A percentile compares a stretch with the other conserved stretches of the same genome.
These are phyloP conservation scores for Neoboletus brunneissimus DNA, from an alignment of 768 basidiomycete genomes.

Conservation along the genomic window DNA sequence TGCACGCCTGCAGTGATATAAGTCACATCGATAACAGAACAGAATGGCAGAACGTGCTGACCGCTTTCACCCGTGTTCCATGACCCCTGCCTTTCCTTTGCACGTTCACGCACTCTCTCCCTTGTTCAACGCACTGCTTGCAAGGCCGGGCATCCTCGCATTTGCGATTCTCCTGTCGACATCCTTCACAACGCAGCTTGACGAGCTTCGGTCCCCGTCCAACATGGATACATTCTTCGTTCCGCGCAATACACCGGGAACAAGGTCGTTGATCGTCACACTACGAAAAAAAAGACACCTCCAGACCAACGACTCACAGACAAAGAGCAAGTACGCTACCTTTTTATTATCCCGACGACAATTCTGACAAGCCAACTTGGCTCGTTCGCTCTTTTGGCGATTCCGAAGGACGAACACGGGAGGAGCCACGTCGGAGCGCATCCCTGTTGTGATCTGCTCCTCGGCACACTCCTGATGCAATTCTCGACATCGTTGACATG, in stretches of 20 bases:
- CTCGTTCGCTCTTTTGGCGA: slow-evolving; percentile 45
- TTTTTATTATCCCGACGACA: slow-evolving; percentile 68
- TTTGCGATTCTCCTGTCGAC: slow-evolving; percentile 52
- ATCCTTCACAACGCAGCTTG: slow-evolving; percentile 58
- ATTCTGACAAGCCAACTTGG: slow-evolving; percentile 56
- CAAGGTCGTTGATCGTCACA: slow-evolving; percentile 66
- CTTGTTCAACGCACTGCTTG: slow-evolving; percentile 45
- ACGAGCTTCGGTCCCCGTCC: slow-evolving; percentile 55
- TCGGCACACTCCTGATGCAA: slow-evolving; percentile 46
- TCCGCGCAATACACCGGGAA: slow-evolving; percentile 52
- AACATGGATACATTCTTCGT: slow-evolving; percentile 55
- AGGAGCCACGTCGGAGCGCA: slow-evolving; percentile 25
- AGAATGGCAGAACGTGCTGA: slow-evolving; percentile 32
- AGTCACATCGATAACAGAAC: slow-evolving; percentile 3
- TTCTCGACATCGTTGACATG: slow-evolving; percentile 36
- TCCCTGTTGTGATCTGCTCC: slow-evolving; percentile 30
- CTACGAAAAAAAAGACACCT: slow-evolving; percentile 29
- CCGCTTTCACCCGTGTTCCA: slow-evolving; percentile 60
- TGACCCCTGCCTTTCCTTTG: slow-evolving; percentile 55
- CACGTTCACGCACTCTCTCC: slow-evolving; percentile 46
- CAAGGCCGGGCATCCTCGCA: slow-evolving; percentile 63
- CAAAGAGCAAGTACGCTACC: slow-evolving; percentile 30
- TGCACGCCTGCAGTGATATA: slow-evolving; percentile 47
- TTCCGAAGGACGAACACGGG: slow-evolving; percentile 24
- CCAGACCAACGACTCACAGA: background rate